phyloP scores from a whole-genome alignment of 2,329 filamentous ascomycete genomes.

The Fusarium palustre region DNA sequence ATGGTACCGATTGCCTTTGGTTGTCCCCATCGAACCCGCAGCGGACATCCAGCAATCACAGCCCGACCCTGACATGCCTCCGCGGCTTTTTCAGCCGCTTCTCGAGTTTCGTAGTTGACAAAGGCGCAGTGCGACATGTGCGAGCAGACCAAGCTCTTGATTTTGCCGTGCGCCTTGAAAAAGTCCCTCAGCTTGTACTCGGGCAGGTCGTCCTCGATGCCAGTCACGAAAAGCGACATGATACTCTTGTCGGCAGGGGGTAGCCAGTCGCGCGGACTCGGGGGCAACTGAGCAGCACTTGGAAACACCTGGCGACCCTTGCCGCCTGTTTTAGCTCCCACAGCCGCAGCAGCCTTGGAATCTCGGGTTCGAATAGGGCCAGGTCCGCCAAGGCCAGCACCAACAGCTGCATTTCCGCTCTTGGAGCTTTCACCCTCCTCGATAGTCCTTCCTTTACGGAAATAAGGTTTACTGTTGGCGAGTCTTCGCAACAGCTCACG shows the following conservation, averaged over 20 bases:
- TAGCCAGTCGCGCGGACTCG: slow-evolving; percentile 84
- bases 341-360: slow-evolving; percentile 63
- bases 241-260: slow-evolving; percentile 88
- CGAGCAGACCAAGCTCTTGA: slow-evolving; percentile 93
- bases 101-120: slow-evolving; percentile 89
- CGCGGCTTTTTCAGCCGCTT: slow-evolving; percentile 87
- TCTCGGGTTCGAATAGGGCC: slow-evolving; percentile 85
- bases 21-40: slow-evolving; percentile 91
- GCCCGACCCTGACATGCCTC: slow-evolving; percentile 87
- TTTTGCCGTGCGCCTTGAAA: slow-evolving; percentile 88
- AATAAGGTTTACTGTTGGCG: slow-evolving; percentile 94
- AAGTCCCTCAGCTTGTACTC: slow-evolving; percentile 92
- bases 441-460: slow-evolving; percentile 84
- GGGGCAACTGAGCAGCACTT: slow-evolving; percentile 78
- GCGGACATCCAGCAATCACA: slow-evolving; percentile 88
- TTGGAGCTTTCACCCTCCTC: slow-evolving; percentile 60
- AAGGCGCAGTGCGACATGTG: slow-evolving; percentile 98
- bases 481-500: slow-evolving; percentile 85
- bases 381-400: slow-evolving; percentile 70
- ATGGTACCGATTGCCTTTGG: slow-evolving; percentile 92
- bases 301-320: slow-evolving; percentile 71
- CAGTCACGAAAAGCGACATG: slow-evolving; percentile 93
- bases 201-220: slow-evolving; percentile 94
- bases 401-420: slow-evolving; percentile 62
- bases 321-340: slow-evolving; percentile 61